Evolutionary conservation across 345 rosid species (phyloP).

Genomic region (Balakata baccata): DNA sequence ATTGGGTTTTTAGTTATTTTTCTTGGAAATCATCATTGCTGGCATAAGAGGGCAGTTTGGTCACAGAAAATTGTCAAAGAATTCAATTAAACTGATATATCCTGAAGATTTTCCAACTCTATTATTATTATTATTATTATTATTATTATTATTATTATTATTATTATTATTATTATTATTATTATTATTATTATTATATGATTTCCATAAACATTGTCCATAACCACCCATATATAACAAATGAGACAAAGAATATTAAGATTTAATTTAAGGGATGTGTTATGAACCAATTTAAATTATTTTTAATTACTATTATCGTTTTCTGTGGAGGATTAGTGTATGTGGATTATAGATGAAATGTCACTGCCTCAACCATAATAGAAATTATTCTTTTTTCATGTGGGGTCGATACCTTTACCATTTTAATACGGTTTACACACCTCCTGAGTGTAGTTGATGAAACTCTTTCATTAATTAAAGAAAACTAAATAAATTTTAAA

Average conservation of each 20-base stretch:
- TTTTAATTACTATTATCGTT: background rate
- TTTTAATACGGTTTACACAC: background rate
- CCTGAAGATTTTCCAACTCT: background rate
- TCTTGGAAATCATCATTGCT: slow-evolving; percentile 18
- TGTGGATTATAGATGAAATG: background rate
- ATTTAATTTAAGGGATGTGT: slow-evolving; percentile 7
- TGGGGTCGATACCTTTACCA: background rate
- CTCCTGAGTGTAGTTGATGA: background rate
- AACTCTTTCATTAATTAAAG: background rate
- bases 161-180: too few relatives aligned
- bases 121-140: too few relatives aligned
- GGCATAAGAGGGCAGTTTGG: slow-evolving; percentile 15
- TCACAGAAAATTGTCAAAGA: background rate
- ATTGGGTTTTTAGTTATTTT: slow-evolving; percentile 8
- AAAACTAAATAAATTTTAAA: background rate
- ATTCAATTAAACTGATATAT: too few relatives aligned
- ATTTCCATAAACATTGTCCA: too few relatives aligned
- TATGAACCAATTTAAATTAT: slow-evolving; percentile 4
- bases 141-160: too few relatives aligned
- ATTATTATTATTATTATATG: too few relatives aligned
- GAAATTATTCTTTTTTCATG: background rate
- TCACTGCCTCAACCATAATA: slow-evolving; percentile 1
- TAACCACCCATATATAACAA: background rate
- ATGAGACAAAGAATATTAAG: slow-evolving; percentile 9
- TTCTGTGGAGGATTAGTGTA: slow-evolving; percentile 4